These are phyloP conservation scores for Epithele typhae DNA, from an alignment of 768 basidiomycete species.

Conservation along the genomic window DNA sequence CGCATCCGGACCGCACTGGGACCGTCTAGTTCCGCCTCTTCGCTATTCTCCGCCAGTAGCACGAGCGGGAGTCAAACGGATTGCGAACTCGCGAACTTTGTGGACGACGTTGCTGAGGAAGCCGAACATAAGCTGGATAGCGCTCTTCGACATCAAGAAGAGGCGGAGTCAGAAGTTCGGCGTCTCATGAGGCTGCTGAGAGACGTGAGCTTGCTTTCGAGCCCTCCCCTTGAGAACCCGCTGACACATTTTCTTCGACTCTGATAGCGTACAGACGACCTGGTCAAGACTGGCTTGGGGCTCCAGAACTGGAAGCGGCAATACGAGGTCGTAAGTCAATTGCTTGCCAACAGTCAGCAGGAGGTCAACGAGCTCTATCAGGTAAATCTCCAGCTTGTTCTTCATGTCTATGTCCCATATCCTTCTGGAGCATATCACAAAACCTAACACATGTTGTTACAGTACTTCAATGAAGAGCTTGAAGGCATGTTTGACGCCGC, in stretches of 20 bases:
- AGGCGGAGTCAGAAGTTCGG: constrained; percentile 47
- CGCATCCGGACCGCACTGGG: constrained; percentile 38
- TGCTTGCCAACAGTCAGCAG: constrained; percentile 70
- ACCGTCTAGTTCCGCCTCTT: constrained; percentile 18
- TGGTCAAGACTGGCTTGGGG: constrained; percentile 39
- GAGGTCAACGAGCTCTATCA: constrained; percentile 95
- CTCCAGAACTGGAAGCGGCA: constrained; percentile 68
- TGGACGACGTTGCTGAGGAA: constrained; percentile 52
- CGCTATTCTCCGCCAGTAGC: constrained; percentile 17
- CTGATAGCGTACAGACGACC: neutral
- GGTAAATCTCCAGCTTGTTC: constrained; percentile 37
- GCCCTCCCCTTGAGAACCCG: neutral
- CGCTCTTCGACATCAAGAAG: constrained; percentile 51
- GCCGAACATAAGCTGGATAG: constrained; percentile 53
- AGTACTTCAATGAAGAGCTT: constrained; percentile 95
- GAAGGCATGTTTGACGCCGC: constrained; percentile 88
- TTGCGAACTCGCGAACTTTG: constrained; percentile 36
- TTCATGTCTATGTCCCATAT: too few species aligned
- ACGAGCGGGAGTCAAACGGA: constrained; percentile 31
- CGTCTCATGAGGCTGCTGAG: constrained; percentile 47
- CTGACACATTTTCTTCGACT: neutral
- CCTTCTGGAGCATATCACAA: too few species aligned
- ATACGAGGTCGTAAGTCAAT: constrained; percentile 73
- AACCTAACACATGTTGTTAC: neutral
- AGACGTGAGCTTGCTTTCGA: constrained; percentile 42